Conservation (phyloP, 2,329 filamentous ascomycete genomes). For the Colletotrichum eleusines region DNA sequence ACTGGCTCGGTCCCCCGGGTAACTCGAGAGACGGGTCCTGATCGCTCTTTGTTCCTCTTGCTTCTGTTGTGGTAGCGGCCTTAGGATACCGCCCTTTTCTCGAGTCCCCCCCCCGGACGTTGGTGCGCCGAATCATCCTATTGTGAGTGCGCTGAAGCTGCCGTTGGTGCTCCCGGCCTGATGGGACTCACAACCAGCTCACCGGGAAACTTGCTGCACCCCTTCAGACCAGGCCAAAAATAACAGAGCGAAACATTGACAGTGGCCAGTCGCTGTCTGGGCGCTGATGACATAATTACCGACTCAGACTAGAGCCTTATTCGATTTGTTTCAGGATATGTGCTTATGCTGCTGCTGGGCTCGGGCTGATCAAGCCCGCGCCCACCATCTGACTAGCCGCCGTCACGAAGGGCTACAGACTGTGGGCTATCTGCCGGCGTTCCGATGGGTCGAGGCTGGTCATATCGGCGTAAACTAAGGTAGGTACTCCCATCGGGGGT, state of each 20-base stretch:
- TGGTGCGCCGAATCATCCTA: neutral
- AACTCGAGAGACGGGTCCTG: neutral
- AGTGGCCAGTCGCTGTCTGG: neutral
- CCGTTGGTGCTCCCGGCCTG: neutral
- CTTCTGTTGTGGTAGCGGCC: neutral
- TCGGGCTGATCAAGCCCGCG: constrained; percentile 30
- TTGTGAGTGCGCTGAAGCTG: neutral
- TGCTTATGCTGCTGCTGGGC: constrained; percentile 38
- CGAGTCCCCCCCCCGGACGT: neutral
- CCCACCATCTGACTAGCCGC: constrained; percentile 9
- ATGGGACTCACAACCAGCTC: constrained; percentile 2
- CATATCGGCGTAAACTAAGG: constrained; percentile 22
- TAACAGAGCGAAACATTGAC: neutral
- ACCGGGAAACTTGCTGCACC: neutral
- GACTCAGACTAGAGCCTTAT: constrained; percentile 10
- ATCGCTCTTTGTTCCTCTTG: too few relatives aligned
- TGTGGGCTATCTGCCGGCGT: constrained; percentile 23
- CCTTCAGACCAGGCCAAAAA: neutral
- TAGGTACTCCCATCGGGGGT: constrained; percentile 31
- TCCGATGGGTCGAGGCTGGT: constrained; percentile 31
- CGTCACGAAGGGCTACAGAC: constrained; percentile 18
- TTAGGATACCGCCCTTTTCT: neutral
- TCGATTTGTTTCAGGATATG: constrained; percentile 36
- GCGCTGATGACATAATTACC: constrained; percentile 17
- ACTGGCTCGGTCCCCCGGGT: constrained; percentile 31